Percentiles rank a stretch among this genome's conserved stretches.
phyloP scores from a whole-genome alignment of 2,329 filamentous ascomycete species.

The Aureobasidium lini region DNA sequence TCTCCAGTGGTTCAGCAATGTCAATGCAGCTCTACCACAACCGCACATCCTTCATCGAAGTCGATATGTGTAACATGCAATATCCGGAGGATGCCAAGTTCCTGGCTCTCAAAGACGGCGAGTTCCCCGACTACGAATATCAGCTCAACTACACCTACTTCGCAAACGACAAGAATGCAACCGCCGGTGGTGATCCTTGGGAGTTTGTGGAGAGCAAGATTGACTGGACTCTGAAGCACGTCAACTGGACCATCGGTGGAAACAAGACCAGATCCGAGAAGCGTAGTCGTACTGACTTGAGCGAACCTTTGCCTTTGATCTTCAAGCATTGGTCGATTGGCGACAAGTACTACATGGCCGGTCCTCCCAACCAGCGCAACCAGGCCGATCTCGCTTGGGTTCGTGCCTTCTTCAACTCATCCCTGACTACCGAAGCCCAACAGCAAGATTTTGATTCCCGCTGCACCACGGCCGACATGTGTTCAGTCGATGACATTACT shows the following conservation, averaged over 20 bases:
- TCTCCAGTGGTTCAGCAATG: slow-evolving; percentile 34
- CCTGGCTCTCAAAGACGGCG: slow-evolving; percentile 31
- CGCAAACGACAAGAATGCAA: slow-evolving; percentile 15
- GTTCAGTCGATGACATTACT: not conserved
- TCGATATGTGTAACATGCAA: slow-evolving; percentile 41
- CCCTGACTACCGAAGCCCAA: slow-evolving; percentile 27
- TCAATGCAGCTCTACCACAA: slow-evolving; percentile 42
- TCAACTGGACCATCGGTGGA: slow-evolving; percentile 37
- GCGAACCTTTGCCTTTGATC: slow-evolving; percentile 35
- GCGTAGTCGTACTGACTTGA: slow-evolving; percentile 30
- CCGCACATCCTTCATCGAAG: slow-evolving; percentile 34
- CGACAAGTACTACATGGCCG: slow-evolving; percentile 37
- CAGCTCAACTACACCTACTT: slow-evolving; percentile 36
- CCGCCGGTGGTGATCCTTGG: slow-evolving; percentile 33
- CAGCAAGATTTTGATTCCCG: not conserved
- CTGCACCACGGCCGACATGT: not conserved
- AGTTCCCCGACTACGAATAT: slow-evolving; percentile 31
- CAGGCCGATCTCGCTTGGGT: slow-evolving; percentile 39
- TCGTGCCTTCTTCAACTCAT: slow-evolving; percentile 45
- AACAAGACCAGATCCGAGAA: slow-evolving; percentile 29
- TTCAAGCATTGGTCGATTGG: slow-evolving; percentile 45
- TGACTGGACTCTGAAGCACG: slow-evolving; percentile 39
- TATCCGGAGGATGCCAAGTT: slow-evolving; percentile 32
- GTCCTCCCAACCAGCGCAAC: slow-evolving; percentile 35
- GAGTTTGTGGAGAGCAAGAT: slow-evolving; percentile 40